These are phyloP conservation scores for Cenchrus americanus DNA, from an alignment of 176 grass and related monocot species.

Conservation along the genomic window DNA sequence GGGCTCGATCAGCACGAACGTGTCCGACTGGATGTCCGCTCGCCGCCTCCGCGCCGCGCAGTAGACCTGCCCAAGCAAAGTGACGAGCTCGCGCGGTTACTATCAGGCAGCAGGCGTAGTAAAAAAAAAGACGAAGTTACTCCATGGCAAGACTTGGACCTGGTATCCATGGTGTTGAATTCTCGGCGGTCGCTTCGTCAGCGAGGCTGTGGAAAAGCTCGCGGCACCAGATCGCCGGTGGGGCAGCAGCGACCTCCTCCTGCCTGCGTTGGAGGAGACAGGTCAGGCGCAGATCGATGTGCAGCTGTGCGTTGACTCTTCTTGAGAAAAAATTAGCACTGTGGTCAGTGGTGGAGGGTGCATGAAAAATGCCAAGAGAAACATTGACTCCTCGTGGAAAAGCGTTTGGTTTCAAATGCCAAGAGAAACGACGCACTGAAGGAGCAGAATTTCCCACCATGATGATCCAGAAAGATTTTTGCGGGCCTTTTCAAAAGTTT, in stretches of 20 bases:
- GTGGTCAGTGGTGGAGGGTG: too few relatives aligned
- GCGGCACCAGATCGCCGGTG: not conserved
- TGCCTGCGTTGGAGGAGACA: slow-evolving; percentile 37
- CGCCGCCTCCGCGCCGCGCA: slow-evolving; percentile 54
- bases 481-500: not conserved
- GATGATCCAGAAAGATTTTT: not conserved
- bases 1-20: slow-evolving; percentile 80
- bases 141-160: slow-evolving; percentile 33
- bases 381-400: slow-evolving; percentile 22
- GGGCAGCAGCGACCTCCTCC: not conserved
- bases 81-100: not conserved
- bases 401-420: not conserved
- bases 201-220: slow-evolving; percentile 12
- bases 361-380: not conserved
- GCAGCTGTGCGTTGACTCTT: not conserved
- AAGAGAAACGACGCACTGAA: not conserved
- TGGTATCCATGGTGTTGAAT: not conserved
- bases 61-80: slow-evolving; percentile 35
- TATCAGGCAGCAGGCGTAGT: not conserved
- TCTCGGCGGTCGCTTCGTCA: not conserved
- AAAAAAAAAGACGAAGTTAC: not conserved
- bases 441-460: not conserved
- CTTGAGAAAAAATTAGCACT: not conserved
- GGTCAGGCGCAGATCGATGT: not conserved
- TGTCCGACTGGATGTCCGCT: slow-evolving; percentile 70